These are phyloP conservation scores for Ceratobasidium sp. DNA, from an alignment of 1,284 basidiomycete species.

Conservation along the genomic window DNA sequence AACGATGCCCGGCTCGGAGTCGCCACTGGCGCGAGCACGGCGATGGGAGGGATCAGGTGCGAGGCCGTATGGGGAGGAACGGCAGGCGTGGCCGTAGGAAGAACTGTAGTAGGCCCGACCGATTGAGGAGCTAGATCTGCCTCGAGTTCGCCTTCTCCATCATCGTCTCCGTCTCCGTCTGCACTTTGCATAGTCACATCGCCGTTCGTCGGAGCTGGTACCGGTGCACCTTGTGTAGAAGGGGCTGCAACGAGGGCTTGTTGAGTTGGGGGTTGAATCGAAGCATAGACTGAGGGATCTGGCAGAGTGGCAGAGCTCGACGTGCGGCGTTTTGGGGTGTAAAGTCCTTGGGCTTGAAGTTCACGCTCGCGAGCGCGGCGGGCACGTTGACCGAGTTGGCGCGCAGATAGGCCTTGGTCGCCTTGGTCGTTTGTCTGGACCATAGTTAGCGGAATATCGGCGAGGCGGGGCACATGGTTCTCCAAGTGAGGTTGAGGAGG, in stretches of 20 bases:
- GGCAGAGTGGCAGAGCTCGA: slow-evolving; percentile 31
- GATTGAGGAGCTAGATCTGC: slow-evolving; percentile 27
- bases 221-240: background rate
- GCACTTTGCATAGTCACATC: slow-evolving; percentile 38
- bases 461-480: slow-evolving; percentile 1
- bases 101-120: background rate
- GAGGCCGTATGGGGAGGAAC: slow-evolving; percentile 38
- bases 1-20: slow-evolving; percentile 38
- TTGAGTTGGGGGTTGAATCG: background rate
- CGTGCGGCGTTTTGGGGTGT: slow-evolving; percentile 30
- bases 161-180: slow-evolving; percentile 40
- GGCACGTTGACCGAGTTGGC: slow-evolving; percentile 39
- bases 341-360: slow-evolving; percentile 35
- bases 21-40: slow-evolving; percentile 34
- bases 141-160: slow-evolving; percentile 44
- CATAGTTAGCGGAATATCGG: slow-evolving; percentile 35
- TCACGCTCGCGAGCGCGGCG: slow-evolving; percentile 40
- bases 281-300: slow-evolving; percentile 7
- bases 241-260: background rate
- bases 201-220: background rate
- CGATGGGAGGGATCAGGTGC: slow-evolving; percentile 41
- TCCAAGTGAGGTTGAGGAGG: background rate
- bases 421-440: background rate
- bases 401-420: slow-evolving; percentile 13
- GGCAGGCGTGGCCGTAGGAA: background rate